These are phyloP conservation scores for Tetrahymena elliotti DNA, from an alignment of 73 alveolate genomes.

Conservation along the genomic window DNA sequence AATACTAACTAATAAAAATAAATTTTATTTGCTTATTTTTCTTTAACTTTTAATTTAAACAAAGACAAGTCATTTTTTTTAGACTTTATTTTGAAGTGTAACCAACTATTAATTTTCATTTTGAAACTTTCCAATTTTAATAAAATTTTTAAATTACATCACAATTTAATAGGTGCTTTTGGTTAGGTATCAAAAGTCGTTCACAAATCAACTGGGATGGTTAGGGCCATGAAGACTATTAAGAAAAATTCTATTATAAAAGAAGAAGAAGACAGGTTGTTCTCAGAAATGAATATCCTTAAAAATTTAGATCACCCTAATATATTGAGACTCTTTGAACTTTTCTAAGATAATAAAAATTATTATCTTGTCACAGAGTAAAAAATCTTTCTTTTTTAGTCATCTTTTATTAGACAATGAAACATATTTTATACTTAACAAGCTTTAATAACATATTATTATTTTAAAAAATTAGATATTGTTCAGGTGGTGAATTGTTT, in stretches of 20 bases:
- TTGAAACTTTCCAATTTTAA: too few relatives aligned
- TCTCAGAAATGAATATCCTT: constrained; percentile 69
- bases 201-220: constrained; percentile 53
- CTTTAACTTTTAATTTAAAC: too few relatives aligned
- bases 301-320: constrained; percentile 85
- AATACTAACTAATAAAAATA: background rate
- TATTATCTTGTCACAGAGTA: constrained; percentile 77
- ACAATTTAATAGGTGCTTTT: constrained; percentile 47
- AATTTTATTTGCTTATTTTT: too few relatives aligned
- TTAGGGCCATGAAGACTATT: constrained; percentile 82
- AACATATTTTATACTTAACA: too few relatives aligned
- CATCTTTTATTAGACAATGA: too few relatives aligned
- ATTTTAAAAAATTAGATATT: constrained; percentile 11
- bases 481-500: constrained; percentile 87
- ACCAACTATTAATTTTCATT: too few relatives aligned
- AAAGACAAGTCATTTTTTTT: too few relatives aligned
- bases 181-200: constrained; percentile 85
- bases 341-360: constrained; percentile 70
- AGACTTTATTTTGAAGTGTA: too few relatives aligned
- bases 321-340: constrained; percentile 78
- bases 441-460: too few relatives aligned
- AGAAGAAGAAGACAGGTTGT: constrained; percentile 33
- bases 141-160: too few relatives aligned
- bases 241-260: constrained; percentile 49
- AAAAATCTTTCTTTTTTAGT: background rate